Evolutionary conservation across 208 protist genomes (phyloP), one percentile per base, ranked within the genome.

Genomic region (Phytomonas sp.): DNA sequence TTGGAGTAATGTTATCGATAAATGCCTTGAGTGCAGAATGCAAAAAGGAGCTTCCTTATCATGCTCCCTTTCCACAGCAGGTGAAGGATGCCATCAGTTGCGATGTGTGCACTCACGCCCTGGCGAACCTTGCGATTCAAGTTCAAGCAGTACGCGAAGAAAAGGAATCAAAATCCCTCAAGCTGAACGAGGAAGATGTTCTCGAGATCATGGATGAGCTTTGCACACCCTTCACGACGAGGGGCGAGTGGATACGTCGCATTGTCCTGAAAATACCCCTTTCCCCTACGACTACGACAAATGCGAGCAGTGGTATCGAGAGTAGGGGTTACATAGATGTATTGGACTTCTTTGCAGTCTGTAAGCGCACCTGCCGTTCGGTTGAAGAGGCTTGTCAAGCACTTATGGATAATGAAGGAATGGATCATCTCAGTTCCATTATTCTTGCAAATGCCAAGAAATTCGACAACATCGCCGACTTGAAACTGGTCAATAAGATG

Each of bases 201-300:
- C 69, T 93, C 3, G 76, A 72, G n/a, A 67, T 82, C 40, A 71
- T 89, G 23, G 86, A 94, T 68, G 67, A 84, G 13, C 40, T 94
- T 51, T 96, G 91, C 67, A 77, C 86, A 17, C 91, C 88, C 0
- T 85, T 88, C 68, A 73, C 73, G n/a, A 74, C 82, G 2, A 36
- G 70, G 26, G 91, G 91, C 11, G 75, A 83, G 60, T 96, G 91
- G 88, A 83, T 94, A 30, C 85, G 91, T 1, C 73, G 82, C 36
- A 66, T 78, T 40, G 62, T 37, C n/a, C 46, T 89, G 29, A n/a
- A 73, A 23, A 46, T 46, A 17, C 40, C 40, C 11, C 15, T 1
- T 8, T 23, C 40, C 40, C 11, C 40, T 46, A 2, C 5, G 34
- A 72, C 28, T 60, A 46, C 0, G 75, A 79, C 34, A 67, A 60